Conservation (phyloP, 2,329 filamentous ascomycete species). For the Fusarium falciforme region DNA sequence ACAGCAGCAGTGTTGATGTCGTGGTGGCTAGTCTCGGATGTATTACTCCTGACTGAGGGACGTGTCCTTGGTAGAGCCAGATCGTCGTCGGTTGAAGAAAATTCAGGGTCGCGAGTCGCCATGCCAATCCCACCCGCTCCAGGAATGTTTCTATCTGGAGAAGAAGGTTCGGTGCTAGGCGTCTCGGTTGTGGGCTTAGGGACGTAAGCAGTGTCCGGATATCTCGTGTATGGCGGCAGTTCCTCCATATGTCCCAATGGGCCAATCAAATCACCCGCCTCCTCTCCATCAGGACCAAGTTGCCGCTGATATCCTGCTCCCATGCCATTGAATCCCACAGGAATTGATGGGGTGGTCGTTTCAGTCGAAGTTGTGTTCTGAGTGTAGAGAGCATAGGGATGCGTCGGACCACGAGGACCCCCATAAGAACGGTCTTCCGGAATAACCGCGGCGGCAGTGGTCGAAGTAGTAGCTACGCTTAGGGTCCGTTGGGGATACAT, state of each 20-base stretch:
- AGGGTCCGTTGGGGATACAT: constrained; percentile 82
- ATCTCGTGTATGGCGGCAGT: constrained; percentile 89
- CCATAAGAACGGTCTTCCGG: constrained; percentile 60
- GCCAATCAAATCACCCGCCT: constrained; percentile 86
- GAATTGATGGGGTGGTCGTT: constrained; percentile 61
- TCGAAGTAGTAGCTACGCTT: constrained; percentile 79
- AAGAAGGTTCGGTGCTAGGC: constrained; percentile 18
- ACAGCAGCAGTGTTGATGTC: constrained; percentile 65
- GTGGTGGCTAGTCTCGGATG: constrained; percentile 63
- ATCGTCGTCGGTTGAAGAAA: constrained; percentile 66
- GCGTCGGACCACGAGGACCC: constrained; percentile 75
- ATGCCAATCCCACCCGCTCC: constrained; percentile 72
- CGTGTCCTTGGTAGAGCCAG: constrained; percentile 62
- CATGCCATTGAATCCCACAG: constrained; percentile 79
- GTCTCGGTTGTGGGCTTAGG: constrained; percentile 32
- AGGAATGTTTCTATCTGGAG: constrained; percentile 49
- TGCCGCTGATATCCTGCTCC: constrained; percentile 76
- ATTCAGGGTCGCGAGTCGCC: constrained; percentile 71
- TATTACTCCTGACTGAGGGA: constrained; percentile 61
- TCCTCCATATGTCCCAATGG: constrained; percentile 91
- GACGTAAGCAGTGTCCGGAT: constrained; percentile 78
- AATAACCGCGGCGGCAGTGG: constrained; percentile 61
- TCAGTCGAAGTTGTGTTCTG: constrained; percentile 74
- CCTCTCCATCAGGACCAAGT: constrained; percentile 83
- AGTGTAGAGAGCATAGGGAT: constrained; percentile 88